Evolutionary conservation across 768 basidiomycete genomes (phyloP).

Genomic region (Chlorophyllum brunneum): DNA sequence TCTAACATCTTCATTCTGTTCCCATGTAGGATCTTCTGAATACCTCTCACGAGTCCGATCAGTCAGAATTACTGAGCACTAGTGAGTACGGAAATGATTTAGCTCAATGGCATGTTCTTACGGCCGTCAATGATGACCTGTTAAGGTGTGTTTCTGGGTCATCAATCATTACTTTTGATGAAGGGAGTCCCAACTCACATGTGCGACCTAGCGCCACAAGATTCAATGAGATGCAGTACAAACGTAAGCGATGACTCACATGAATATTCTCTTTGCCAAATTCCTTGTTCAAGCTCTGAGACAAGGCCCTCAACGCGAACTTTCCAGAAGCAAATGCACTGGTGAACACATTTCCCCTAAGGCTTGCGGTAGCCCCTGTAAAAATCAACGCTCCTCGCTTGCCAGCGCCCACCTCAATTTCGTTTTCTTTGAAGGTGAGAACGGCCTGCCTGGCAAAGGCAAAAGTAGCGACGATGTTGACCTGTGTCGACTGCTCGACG

Average conservation of each 20-base stretch:
- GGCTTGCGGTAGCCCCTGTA: slow-evolving; percentile 67
- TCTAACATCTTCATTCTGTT: slow-evolving; percentile 39
- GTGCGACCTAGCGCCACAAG: neutral
- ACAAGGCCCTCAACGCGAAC: slow-evolving; percentile 55
- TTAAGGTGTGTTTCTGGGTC: neutral
- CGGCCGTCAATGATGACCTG: slow-evolving; percentile 71
- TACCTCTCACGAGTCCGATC: slow-evolving; percentile 25
- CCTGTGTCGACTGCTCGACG: slow-evolving; percentile 44
- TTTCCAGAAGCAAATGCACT: slow-evolving; percentile 65
- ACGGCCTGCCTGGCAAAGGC: slow-evolving; percentile 61
- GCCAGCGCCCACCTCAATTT: slow-evolving; percentile 39
- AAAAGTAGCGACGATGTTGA: slow-evolving; percentile 55
- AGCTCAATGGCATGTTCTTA: slow-evolving; percentile 17
- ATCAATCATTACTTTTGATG: neutral
- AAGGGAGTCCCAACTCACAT: slow-evolving; percentile 1
- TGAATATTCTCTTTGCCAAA: slow-evolving; percentile 74
- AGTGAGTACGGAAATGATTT: neutral
- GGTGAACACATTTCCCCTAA: slow-evolving; percentile 57
- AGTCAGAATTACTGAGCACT: slow-evolving; percentile 29
- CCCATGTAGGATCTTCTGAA: slow-evolving; percentile 38
- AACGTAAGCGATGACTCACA: slow-evolving; percentile 54
- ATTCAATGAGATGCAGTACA: slow-evolving; percentile 18
- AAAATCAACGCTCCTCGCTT: slow-evolving; percentile 64
- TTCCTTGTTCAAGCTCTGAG: slow-evolving; percentile 71
- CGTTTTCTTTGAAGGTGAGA: slow-evolving; percentile 55